phyloP scores from a whole-genome alignment of 2,329 filamentous ascomycete species.

The Dactylonectria macrodidyma region DNA sequence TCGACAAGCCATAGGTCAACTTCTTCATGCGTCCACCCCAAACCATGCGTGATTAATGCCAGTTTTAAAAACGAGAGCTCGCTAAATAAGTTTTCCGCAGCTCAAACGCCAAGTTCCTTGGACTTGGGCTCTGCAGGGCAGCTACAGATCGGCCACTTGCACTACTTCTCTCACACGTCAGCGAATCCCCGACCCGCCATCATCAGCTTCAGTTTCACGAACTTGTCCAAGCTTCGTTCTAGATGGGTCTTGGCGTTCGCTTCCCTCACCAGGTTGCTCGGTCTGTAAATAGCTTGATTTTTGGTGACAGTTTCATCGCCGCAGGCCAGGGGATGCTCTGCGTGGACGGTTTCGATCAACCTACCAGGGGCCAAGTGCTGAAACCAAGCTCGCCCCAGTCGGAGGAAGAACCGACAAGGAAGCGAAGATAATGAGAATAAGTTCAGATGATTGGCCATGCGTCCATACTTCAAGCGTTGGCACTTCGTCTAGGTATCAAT shows the following conservation, averaged over 20 bases:
- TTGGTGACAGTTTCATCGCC: conserved; percentile 16
- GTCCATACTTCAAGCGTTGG: conserved; percentile 4
- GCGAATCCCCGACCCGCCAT: conserved; percentile 13
- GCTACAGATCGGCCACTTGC: conserved; percentile 20
- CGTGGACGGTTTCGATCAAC: conserved; percentile 22
- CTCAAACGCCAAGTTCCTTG: conserved; percentile 19
- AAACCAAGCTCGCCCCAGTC: conserved; percentile 17
- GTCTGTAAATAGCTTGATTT: conserved; percentile 16
- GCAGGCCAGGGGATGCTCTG: conserved; percentile 13
- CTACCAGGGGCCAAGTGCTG: conserved; percentile 14
- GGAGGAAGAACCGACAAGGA: conserved; percentile 14
- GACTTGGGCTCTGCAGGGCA: conserved; percentile 19
- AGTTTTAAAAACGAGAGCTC: conserved; percentile 17
- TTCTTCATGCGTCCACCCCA: conserved; percentile 19
- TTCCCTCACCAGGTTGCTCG: conserved; percentile 20
- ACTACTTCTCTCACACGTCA: conserved; percentile 6
- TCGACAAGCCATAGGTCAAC: conserved; percentile 17
- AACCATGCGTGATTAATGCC: conserved; percentile 13
- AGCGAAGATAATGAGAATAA: conserved; percentile 17
- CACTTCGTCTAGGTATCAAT: conserved; percentile 17
- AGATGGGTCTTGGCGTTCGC: conserved; percentile 4
- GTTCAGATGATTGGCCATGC: conserved; percentile 16
- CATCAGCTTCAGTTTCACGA: conserved; percentile 18
- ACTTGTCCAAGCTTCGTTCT: conserved; percentile 13
- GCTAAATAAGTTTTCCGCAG: conserved; percentile 8